Evolutionary conservation across 495 filamentous ascomycete species (phyloP).

Genomic region (Aspergillus ellipticus): DNA sequence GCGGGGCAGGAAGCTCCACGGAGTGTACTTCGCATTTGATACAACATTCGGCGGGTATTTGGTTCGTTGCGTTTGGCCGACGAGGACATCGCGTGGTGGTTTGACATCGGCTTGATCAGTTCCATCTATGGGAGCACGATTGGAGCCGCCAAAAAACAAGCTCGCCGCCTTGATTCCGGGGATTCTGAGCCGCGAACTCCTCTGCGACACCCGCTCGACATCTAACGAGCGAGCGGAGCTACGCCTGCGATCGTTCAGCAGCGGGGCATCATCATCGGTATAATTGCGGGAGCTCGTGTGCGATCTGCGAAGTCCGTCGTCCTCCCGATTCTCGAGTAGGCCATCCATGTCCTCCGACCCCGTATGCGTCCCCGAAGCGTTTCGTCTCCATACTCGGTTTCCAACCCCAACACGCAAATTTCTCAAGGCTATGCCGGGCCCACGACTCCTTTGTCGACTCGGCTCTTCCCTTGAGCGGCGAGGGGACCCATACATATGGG

Average conservation of each 20-base stretch:
- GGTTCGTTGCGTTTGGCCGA: conserved; percentile 37
- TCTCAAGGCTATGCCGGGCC: conserved; percentile 63
- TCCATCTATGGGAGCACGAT: conserved; percentile 11
- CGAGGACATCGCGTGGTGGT: conserved; percentile 41
- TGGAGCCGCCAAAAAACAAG: conserved; percentile 16
- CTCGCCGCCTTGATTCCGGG: conserved; percentile 26
- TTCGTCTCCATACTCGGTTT: conserved; percentile 55
- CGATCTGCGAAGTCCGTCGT: conserved; percentile 35
- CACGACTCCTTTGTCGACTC: conserved; percentile 39
- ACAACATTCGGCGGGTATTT: conserved; percentile 68
- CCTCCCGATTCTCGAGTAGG: conserved; percentile 50
- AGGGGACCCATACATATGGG: conserved; percentile 31
- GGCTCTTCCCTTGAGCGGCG: conserved; percentile 41
- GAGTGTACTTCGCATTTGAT: conserved; percentile 98
- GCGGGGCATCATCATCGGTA: conserved; percentile 61
- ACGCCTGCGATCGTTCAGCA: conserved; percentile 45
- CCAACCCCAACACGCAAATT: conserved; percentile 65
- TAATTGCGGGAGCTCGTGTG: conserved; percentile 51
- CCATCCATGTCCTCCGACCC: conserved; percentile 53
- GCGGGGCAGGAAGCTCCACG: conserved; percentile 87
- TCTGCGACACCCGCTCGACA: conserved; percentile 22
- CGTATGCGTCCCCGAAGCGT: conserved; percentile 39
- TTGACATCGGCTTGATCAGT: conserved; percentile 25
- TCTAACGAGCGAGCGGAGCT: conserved; percentile 31
- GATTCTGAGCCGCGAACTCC: conserved; percentile 26